These are phyloP conservation scores for Rhodotorula paludigena DNA, from an alignment of 768 basidiomycete species.

Conservation along the genomic window DNA sequence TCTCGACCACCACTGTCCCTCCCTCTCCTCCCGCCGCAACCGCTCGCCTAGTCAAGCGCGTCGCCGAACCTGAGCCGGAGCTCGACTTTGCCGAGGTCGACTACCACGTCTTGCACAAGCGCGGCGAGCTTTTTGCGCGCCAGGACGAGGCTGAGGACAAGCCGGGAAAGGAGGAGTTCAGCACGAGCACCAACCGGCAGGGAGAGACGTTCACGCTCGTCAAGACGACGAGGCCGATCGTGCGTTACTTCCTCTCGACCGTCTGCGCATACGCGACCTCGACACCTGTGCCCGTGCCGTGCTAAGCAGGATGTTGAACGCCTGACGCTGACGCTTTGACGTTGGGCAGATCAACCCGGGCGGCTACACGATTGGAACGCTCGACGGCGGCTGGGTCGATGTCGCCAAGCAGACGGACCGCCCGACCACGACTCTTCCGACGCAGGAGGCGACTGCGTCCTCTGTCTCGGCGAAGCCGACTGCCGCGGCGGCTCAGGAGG, in stretches of 20 bases:
- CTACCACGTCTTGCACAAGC: constrained; percentile 9
- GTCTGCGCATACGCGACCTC: too few relatives aligned
- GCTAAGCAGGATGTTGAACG: too few relatives aligned
- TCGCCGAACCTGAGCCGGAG: neutral
- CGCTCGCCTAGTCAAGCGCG: neutral
- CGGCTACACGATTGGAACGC: constrained; percentile 30
- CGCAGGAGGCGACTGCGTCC: neutral
- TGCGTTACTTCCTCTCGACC: neutral
- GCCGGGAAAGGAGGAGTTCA: constrained; percentile 8
- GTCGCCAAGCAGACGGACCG: constrained; percentile 13
- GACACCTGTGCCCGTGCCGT: too few relatives aligned
- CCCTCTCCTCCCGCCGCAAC: neutral
- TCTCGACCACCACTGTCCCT: neutral
- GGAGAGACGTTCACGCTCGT: constrained; percentile 19
- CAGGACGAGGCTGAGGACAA: neutral
- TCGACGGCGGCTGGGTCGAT: constrained; percentile 30
- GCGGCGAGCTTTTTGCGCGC: constrained; percentile 5
- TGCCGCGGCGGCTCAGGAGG: neutral
- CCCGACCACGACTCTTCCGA: neutral
- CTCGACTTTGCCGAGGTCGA: constrained; percentile 12
- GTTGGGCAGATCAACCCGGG: constrained; percentile 34
- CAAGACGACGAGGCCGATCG: constrained; percentile 35
- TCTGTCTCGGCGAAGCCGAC: neutral
- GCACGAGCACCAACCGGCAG: constrained; percentile 16
- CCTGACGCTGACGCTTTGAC: too few relatives aligned